Conservation (phyloP, 495 filamentous ascomycete genomes). For the Aspergillus olivimuriae region DNA sequence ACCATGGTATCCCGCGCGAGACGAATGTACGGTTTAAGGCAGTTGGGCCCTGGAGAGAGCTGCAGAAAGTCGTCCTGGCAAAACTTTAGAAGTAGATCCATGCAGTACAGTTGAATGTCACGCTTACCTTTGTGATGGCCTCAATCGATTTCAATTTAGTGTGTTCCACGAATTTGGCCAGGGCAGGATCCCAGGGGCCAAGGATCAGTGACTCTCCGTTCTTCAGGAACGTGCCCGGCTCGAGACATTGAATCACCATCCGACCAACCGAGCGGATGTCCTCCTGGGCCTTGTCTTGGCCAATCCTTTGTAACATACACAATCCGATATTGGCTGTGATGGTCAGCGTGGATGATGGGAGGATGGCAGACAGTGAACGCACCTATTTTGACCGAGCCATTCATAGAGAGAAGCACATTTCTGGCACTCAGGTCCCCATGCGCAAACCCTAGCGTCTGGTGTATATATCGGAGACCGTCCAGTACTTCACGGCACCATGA, state of each 20-base stretch:
- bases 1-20: constrained; percentile 1
- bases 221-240: constrained; percentile 7
- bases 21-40: constrained; percentile 10
- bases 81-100: no score
- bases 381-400: constrained; percentile 9
- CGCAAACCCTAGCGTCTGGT: constrained; percentile 1
- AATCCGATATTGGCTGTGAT: constrained; percentile 9
- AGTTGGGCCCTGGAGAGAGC: constrained; percentile 4
- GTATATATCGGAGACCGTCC: constrained; percentile 5
- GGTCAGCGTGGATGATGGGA: no score
- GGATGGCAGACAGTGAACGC: background rate
- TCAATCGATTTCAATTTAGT: constrained; percentile 1
- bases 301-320: constrained; percentile 3
- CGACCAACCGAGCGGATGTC: constrained; percentile 4
- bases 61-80: constrained; percentile 9
- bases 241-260: constrained; percentile 7
- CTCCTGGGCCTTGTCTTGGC: background rate
- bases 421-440: constrained; percentile 5
- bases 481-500: constrained; percentile 10
- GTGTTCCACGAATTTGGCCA: constrained; percentile 2
- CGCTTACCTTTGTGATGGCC: constrained; percentile 2
- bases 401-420: constrained; percentile 5
- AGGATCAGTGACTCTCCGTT: constrained; percentile 1
- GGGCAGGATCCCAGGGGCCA: constrained; percentile 2
- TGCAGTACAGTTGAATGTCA: constrained; percentile 3